Percentiles rank a stretch among this genome's conserved stretches.
These are phyloP conservation scores for Skeletonema potamos DNA, from an alignment of 108 stramenopile genomes.

Conservation along the genomic window DNA sequence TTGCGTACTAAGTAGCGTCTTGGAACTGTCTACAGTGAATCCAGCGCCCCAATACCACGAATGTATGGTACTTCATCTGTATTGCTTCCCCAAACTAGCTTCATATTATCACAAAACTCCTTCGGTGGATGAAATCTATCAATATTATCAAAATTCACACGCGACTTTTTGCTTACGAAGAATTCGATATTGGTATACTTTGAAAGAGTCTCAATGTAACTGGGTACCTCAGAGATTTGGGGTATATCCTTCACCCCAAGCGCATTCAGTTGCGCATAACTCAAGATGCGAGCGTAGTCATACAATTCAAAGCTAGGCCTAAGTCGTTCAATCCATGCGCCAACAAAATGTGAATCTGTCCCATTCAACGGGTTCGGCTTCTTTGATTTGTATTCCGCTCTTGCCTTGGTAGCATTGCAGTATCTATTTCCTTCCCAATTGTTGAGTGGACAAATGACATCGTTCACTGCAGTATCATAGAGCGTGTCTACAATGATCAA, in stretches of 20 bases:
- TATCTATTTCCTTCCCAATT: slow-evolving; percentile 1
- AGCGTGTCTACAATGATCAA: slow-evolving; percentile 37
- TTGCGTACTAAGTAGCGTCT: slow-evolving; percentile 15
- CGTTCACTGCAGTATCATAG: slow-evolving; percentile 30
- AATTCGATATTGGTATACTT: slow-evolving; percentile 19
- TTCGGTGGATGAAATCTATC: slow-evolving; percentile 34
- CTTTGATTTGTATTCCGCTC: slow-evolving; percentile 12
- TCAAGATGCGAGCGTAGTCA: slow-evolving; percentile 44
- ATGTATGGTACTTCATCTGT: slow-evolving; percentile 33
- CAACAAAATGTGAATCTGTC: slow-evolving; percentile 18
- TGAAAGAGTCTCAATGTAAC: slow-evolving; percentile 28
- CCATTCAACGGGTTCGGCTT: slow-evolving; percentile 16
- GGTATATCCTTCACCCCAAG: slow-evolving; percentile 36
- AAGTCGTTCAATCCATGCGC: slow-evolving; percentile 42
- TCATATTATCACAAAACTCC: slow-evolving; percentile 47
- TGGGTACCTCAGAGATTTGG: slow-evolving; percentile 20
- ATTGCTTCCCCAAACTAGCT: slow-evolving; percentile 29
- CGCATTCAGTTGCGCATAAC: slow-evolving; percentile 27
- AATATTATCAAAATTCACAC: slow-evolving; percentile 30
- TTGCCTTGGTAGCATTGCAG: background rate
- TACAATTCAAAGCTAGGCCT: slow-evolving; percentile 44
- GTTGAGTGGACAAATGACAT: slow-evolving; percentile 41
- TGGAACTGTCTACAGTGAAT: too few relatives aligned
- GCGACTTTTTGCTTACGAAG: slow-evolving; percentile 1
- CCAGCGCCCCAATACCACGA: slow-evolving; percentile 40